phyloP scores from a whole-genome alignment of 2,329 filamentous ascomycete genomes.

The Dendryphion nanum region DNA sequence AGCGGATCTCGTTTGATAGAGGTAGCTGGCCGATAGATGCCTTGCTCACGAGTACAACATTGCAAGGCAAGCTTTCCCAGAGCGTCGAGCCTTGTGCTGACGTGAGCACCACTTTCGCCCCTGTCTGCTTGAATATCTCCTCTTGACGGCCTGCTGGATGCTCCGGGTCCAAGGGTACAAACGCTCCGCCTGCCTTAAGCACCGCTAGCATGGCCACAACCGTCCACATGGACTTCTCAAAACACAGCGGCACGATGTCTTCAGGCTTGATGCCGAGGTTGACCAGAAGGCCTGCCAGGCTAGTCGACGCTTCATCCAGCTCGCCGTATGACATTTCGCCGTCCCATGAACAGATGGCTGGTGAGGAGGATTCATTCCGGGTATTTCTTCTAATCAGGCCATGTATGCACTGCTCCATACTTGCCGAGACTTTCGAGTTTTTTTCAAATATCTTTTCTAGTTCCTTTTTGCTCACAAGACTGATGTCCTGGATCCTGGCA shows the following conservation, averaged over 20 bases:
- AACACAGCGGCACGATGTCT: neutral
- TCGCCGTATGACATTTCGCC: conserved; percentile 4
- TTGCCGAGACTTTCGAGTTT: no score
- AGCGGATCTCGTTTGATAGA: neutral
- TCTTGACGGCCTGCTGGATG: neutral
- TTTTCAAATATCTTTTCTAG: no score
- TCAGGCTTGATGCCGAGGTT: neutral
- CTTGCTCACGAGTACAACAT: neutral
- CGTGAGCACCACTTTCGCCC: neutral
- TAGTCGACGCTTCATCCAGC: conserved; percentile 1
- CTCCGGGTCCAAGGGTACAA: neutral
- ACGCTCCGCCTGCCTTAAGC: neutral
- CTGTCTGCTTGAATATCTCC: neutral
- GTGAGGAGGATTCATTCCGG: neutral
- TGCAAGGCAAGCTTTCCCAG: neutral
- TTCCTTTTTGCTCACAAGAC: no score
- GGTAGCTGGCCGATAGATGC: neutral
- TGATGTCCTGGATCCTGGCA: no score
- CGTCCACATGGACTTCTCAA: conserved; percentile 1
- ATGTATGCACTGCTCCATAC: no score
- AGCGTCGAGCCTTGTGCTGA: neutral
- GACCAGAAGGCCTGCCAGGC: neutral
- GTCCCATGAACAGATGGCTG: conserved; percentile 7
- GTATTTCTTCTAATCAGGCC: no score
- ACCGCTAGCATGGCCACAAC: conserved; percentile 37